phyloP scores from a whole-genome alignment of 2,329 filamentous ascomycete genomes.

The Emergomyces pasteurianus region DNA sequence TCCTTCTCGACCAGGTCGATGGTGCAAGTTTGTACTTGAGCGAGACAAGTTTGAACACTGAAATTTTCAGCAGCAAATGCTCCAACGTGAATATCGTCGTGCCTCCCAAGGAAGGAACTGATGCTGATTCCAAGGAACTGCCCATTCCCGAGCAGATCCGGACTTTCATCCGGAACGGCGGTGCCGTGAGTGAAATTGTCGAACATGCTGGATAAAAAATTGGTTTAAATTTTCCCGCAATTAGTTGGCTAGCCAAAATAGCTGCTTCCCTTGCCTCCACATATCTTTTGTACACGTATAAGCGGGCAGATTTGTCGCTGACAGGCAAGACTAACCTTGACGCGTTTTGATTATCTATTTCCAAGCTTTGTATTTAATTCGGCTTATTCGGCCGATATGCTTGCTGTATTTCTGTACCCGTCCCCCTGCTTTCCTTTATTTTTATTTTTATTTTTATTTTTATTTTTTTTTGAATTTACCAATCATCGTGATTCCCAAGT shows the following conservation, averaged over 20 bases:
- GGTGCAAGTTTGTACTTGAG: constrained; percentile 78
- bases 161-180: constrained; percentile 63
- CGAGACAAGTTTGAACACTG: constrained; percentile 63
- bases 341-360: not conserved
- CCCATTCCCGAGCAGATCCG: constrained; percentile 84
- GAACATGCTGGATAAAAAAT: constrained; percentile 55
- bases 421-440: not conserved
- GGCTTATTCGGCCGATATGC: not conserved
- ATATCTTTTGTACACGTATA: not conserved
- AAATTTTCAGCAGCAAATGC: constrained; percentile 84
- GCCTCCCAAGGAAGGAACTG: constrained; percentile 50
- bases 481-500: not conserved
- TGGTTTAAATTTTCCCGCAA: not conserved
- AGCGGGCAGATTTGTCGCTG: not conserved
- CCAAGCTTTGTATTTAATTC: not conserved
- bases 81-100: constrained; percentile 79
- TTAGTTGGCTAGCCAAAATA: not conserved
- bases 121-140: constrained; percentile 77
- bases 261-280: not conserved
- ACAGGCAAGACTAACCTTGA: not conserved
- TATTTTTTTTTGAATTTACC: not conserved
- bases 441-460: too few species aligned
- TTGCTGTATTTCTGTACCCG: not conserved
- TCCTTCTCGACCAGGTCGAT: constrained; percentile 88
- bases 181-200: constrained; percentile 84